Conservation (phyloP, 768 basidiomycete genomes). For the Rhodotorula graminis region DNA sequence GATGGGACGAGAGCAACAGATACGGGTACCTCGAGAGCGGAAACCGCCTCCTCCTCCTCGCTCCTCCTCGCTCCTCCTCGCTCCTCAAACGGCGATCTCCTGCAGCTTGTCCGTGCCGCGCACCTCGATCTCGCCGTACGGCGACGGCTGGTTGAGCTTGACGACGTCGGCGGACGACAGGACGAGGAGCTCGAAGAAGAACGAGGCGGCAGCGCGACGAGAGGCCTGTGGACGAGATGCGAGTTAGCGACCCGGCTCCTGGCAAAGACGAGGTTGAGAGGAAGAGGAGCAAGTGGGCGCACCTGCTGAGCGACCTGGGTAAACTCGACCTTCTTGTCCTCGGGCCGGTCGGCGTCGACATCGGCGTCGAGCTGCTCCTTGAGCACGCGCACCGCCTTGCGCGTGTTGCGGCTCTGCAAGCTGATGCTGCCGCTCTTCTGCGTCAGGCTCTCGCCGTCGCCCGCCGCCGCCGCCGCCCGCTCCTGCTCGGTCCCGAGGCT, state of each 20-base stretch:
- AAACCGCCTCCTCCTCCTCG: too few species aligned
- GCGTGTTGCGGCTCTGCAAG: conserved; percentile 62
- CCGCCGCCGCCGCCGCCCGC: conserved; percentile 19
- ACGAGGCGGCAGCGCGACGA: conserved; percentile 83
- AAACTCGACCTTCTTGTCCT: conserved; percentile 70
- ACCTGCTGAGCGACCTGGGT: conserved; percentile 73
- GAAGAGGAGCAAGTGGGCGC: conserved; percentile 5
- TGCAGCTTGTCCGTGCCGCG: conserved; percentile 76
- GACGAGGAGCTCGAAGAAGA: conserved; percentile 96
- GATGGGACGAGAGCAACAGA: not conserved
- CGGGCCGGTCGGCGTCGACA: conserved; percentile 38
- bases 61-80: too few species aligned
- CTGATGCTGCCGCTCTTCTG: conserved; percentile 36
- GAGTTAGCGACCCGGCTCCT: not conserved
- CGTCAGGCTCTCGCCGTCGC: conserved; percentile 10
- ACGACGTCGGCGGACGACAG: conserved; percentile 89
- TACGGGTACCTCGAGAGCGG: too few species aligned
- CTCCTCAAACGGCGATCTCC: conserved; percentile 51
- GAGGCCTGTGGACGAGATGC: conserved; percentile 58
- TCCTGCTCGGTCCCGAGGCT: conserved; percentile 21
- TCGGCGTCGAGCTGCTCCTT: conserved; percentile 61
- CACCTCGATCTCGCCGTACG: conserved; percentile 83
- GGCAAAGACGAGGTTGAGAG: not conserved
- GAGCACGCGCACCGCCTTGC: conserved; percentile 72
- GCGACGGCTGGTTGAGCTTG: conserved; percentile 64